These are phyloP conservation scores for Lojkania enalia DNA, from an alignment of 2,329 filamentous ascomycete genomes.

Conservation along the genomic window DNA sequence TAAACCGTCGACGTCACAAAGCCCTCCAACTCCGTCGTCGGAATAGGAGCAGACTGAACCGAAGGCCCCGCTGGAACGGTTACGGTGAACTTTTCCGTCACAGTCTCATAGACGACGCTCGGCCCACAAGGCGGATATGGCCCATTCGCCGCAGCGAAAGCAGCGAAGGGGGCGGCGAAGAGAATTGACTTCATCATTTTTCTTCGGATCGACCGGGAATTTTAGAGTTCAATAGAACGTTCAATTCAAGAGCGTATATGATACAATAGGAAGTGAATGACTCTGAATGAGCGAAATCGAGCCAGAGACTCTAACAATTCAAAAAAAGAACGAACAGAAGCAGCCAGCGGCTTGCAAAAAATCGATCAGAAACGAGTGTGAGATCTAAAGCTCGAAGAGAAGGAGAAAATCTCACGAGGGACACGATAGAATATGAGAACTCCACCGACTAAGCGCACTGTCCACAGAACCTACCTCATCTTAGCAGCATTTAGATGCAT, in stretches of 20 bases:
- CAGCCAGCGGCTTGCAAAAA: slow-evolving; percentile 14
- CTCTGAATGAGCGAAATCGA: slow-evolving; percentile 15
- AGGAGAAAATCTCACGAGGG: not conserved
- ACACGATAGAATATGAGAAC: not conserved
- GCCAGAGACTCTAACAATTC: slow-evolving; percentile 17
- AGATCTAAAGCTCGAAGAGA: slow-evolving; percentile 2
- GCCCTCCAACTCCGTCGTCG: not conserved
- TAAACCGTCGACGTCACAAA: slow-evolving; percentile 3
- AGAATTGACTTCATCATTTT: slow-evolving; percentile 17
- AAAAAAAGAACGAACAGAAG: slow-evolving; percentile 15
- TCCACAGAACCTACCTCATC: not conserved
- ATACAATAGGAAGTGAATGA: slow-evolving; percentile 3
- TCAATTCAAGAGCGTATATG: not conserved
- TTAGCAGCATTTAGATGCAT: not conserved
- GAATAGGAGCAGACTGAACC: not conserved
- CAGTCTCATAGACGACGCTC: slow-evolving; percentile 5
- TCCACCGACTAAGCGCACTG: not conserved
- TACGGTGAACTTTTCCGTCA: slow-evolving; percentile 6
- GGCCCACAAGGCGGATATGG: slow-evolving; percentile 3
- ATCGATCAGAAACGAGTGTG: slow-evolving; percentile 5
- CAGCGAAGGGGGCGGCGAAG: slow-evolving; percentile 8
- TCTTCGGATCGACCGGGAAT: slow-evolving; percentile 1
- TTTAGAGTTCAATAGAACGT: slow-evolving; percentile 7
- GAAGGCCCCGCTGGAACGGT: slow-evolving; percentile 6
- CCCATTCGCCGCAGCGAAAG: slow-evolving; percentile 6